phyloP scores from a whole-genome alignment of 75 land plant species.

The Chamaecyparis obtusa region DNA sequence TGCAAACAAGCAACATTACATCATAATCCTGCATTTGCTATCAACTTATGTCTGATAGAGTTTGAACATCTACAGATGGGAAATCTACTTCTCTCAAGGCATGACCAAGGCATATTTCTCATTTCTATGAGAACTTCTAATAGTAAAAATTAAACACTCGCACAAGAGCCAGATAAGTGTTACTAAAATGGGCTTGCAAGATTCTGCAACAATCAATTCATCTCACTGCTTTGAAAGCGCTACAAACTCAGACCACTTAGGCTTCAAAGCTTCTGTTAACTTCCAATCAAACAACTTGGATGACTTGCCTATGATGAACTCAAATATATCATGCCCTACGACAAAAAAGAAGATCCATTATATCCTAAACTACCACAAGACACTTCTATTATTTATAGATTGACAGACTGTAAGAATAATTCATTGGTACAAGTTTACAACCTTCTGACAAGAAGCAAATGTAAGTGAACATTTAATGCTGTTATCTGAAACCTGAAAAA shows the following conservation, averaged over 20 bases:
- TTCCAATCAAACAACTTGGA: not conserved
- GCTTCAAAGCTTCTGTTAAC: not conserved
- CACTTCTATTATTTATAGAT: too few species aligned
- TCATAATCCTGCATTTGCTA: not conserved
- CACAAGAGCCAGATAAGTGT: not conserved
- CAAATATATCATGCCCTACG: not conserved
- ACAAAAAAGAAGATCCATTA: not conserved
- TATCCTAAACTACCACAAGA: not conserved
- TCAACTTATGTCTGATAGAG: not conserved
- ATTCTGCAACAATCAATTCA: not conserved
- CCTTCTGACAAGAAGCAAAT: too few species aligned
- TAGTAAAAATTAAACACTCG: not conserved
- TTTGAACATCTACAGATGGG: not conserved
- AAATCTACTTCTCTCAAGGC: not conserved
- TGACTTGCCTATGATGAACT: not conserved
- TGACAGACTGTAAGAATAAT: too few species aligned
- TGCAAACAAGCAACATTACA: not conserved
- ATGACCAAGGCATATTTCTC: not conserved
- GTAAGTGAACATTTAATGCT: too few species aligned
- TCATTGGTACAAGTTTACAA: too few species aligned
- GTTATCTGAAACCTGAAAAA: too few species aligned
- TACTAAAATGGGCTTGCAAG: not conserved
- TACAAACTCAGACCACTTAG: not conserved
- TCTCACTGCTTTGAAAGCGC: not conserved
- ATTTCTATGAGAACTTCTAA: not conserved